phyloP scores from a whole-genome alignment of 1,284 basidiomycete genomes.

The Porodaedalea pini region DNA sequence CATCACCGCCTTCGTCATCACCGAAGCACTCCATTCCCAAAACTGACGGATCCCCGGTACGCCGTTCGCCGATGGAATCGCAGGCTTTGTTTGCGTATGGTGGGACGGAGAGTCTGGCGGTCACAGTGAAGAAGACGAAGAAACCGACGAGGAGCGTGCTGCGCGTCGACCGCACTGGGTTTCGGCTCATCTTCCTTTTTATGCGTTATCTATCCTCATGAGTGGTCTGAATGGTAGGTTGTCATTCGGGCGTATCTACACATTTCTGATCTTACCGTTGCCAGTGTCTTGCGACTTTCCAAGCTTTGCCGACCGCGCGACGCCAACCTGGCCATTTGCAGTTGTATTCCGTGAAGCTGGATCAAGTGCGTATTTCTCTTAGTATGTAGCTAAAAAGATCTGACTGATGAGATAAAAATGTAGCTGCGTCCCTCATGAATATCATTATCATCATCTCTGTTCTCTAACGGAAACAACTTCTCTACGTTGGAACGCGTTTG shows the following conservation, averaged over 20 bases:
- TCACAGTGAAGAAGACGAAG: constrained; percentile 75
- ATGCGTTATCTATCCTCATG: constrained; percentile 60
- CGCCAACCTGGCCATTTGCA: constrained; percentile 76
- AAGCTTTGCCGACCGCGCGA: constrained; percentile 60
- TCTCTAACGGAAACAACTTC: constrained; percentile 74
- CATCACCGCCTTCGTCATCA: constrained; percentile 64
- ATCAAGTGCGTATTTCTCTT: constrained; percentile 45
- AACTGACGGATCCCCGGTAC: constrained; percentile 71
- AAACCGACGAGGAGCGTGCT: constrained; percentile 77
- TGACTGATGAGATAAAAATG: constrained; percentile 36
- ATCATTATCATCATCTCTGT: constrained; percentile 75
- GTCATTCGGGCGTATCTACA: background rate
- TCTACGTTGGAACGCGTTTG: constrained; percentile 69
- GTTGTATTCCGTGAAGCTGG: constrained; percentile 68
- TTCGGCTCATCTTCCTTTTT: constrained; percentile 76
- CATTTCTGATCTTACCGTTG: background rate
- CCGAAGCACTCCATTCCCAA: constrained; percentile 61
- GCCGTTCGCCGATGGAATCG: constrained; percentile 72
- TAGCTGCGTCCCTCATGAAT: constrained; percentile 76
- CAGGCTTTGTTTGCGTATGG: constrained; percentile 80
- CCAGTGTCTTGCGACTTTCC: constrained; percentile 75
- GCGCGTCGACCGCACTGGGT: constrained; percentile 71
- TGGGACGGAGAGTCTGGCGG: constrained; percentile 73
- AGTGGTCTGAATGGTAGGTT: constrained; percentile 67
- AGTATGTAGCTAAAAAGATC: background rate